A percentile compares a stretch with the other conserved stretches of the same genome.
These are phyloP conservation scores for Monascus ruber DNA, from an alignment of 2,329 filamentous ascomycete genomes.

Conservation along the genomic window DNA sequence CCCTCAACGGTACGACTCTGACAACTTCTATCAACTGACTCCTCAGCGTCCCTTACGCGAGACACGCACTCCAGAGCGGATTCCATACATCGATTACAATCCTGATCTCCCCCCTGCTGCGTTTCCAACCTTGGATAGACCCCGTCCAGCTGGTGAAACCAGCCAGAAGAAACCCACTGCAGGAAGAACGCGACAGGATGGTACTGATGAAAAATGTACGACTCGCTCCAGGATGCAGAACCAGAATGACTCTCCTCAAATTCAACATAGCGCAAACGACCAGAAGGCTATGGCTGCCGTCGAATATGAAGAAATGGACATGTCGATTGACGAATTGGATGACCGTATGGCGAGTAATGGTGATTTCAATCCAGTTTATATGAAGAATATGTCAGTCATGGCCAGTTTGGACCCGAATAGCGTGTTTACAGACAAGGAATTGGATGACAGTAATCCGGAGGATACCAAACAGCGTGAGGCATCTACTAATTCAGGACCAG, in stretches of 20 bases:
- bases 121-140: slow-evolving; percentile 28
- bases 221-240: not conserved
- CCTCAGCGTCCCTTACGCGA: slow-evolving; percentile 4
- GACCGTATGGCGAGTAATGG: slow-evolving; percentile 18
- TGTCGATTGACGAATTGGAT: slow-evolving; percentile 9
- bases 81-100: slow-evolving; percentile 21
- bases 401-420: slow-evolving; percentile 1
- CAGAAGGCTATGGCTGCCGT: not conserved
- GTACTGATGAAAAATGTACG: slow-evolving; percentile 1
- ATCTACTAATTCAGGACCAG: not conserved
- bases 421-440: slow-evolving; percentile 1
- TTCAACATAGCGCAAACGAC: not conserved
- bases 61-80: not conserved
- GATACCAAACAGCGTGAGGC: not conserved
- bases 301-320: slow-evolving; percentile 5
- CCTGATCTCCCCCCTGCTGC: slow-evolving; percentile 29
- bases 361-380: slow-evolving; percentile 15
- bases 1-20: slow-evolving; percentile 18
- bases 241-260: not conserved
- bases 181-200: not conserved
- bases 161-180: not conserved
- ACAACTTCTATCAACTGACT: slow-evolving; percentile 10
- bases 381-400: slow-evolving; percentile 16
- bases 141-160: slow-evolving; percentile 1
- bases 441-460: slow-evolving; percentile 13